These are phyloP conservation scores for Alternaria sp. DNA, from an alignment of 2,329 filamentous ascomycete genomes.

Conservation along the genomic window DNA sequence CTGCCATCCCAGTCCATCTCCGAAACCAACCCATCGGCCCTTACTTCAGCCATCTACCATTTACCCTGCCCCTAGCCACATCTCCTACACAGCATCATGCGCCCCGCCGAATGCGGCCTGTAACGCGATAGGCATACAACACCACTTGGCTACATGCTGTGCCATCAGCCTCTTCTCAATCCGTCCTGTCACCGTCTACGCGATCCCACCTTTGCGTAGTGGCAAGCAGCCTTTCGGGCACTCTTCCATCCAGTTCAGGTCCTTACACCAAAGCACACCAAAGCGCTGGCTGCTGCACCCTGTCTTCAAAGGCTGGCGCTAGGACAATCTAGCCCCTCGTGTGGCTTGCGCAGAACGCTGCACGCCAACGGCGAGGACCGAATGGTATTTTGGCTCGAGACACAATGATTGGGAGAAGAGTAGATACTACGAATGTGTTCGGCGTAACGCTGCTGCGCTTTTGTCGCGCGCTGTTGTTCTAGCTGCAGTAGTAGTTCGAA, in stretches of 20 bases:
- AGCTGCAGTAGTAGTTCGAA: not conserved
- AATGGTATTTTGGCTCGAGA: constrained; percentile 6
- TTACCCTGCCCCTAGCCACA: not conserved
- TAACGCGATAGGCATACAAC: not conserved
- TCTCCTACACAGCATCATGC: not conserved
- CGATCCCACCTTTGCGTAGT: constrained; percentile 1
- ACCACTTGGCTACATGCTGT: not conserved
- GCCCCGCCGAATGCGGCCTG: not conserved
- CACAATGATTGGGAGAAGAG: constrained; percentile 7
- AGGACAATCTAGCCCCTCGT: constrained; percentile 34
- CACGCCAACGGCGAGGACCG: constrained; percentile 28
- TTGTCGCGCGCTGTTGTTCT: not conserved
- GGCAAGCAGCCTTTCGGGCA: not conserved
- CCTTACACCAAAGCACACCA: not conserved
- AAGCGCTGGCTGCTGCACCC: not conserved
- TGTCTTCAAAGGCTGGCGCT: constrained; percentile 12
- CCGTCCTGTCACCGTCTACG: not conserved
- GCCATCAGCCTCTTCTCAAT: not conserved
- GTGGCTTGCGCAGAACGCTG: constrained; percentile 39
- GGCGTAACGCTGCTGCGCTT: not conserved
- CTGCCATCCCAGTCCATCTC: not conserved
- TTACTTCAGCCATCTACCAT: not conserved
- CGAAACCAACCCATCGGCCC: not conserved
- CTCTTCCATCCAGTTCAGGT: not conserved
- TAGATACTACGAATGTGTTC: not conserved